Evolutionary conservation across 2,329 filamentous ascomycete species (phyloP).

Genomic region (Aschersonia sp.): DNA sequence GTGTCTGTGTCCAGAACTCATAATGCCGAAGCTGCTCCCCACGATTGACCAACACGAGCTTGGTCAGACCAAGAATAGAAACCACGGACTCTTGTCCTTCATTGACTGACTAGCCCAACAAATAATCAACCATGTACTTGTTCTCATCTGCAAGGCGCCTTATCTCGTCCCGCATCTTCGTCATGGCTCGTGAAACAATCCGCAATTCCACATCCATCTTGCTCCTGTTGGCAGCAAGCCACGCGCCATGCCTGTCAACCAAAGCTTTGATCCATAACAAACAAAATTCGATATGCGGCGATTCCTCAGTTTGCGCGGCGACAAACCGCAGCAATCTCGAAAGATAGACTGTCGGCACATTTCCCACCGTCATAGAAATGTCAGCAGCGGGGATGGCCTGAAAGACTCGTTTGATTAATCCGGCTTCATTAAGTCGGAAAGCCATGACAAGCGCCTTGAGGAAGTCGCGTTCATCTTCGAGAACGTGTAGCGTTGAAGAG

Average conservation of each 20-base stretch:
- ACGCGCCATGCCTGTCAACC: constrained; percentile 70
- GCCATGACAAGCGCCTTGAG: constrained; percentile 93
- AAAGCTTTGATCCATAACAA: constrained; percentile 80
- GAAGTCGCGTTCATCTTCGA: constrained; percentile 59
- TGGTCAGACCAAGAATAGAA: too few species aligned
- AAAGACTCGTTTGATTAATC: constrained; percentile 73
- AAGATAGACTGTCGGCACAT: constrained; percentile 75
- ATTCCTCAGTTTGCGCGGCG: constrained; percentile 74
- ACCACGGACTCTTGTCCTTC: background rate
- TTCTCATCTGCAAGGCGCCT: constrained; percentile 77
- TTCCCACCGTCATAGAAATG: constrained; percentile 62
- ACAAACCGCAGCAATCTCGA: constrained; percentile 75
- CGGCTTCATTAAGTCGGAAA: constrained; percentile 81
- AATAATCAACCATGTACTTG: constrained; percentile 74
- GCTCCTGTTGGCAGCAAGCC: constrained; percentile 66
- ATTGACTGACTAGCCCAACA: constrained; percentile 38
- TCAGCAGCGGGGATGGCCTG: constrained; percentile 63
- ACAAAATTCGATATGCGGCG: constrained; percentile 89
- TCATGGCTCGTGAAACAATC: constrained; percentile 66
- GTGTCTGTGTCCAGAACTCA: too few species aligned
- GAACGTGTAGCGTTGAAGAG: constrained; percentile 58
- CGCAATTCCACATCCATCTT: constrained; percentile 75
- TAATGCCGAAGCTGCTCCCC: too few species aligned
- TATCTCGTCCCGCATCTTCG: constrained; percentile 69
- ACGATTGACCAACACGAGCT: too few species aligned